Conservation (phyloP, 2,329 filamentous ascomycete genomes). For the Hymenoscyphus fructigenus region DNA sequence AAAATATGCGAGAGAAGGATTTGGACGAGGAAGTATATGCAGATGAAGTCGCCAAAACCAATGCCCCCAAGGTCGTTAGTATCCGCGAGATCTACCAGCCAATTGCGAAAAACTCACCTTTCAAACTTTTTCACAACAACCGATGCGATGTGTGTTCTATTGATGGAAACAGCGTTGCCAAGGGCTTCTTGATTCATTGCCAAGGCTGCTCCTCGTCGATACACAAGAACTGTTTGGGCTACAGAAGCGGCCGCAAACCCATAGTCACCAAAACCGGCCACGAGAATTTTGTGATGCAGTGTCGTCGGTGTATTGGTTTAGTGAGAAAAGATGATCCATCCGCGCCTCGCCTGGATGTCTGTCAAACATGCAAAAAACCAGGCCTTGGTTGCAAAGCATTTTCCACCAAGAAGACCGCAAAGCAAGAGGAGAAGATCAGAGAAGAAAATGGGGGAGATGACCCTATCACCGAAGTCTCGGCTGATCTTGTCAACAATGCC, state of each 20-base stretch:
- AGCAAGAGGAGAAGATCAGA: conserved; percentile 80
- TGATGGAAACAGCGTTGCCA: conserved; percentile 59
- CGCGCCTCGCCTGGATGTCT: conserved; percentile 70
- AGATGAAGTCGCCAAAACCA: conserved; percentile 46
- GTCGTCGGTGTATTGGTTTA: conserved; percentile 75
- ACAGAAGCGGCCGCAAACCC: conserved; percentile 74
- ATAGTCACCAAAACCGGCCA: conserved; percentile 80
- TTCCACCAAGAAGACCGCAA: conserved; percentile 66
- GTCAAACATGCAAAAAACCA: conserved; percentile 65
- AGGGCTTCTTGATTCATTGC: conserved; percentile 69
- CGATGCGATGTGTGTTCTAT: conserved; percentile 70
- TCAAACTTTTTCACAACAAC: conserved; percentile 67
- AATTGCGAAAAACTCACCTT: conserved; percentile 60
- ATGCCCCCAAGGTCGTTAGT: conserved; percentile 56
- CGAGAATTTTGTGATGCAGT: conserved; percentile 83
- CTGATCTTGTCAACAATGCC: conserved; percentile 68
- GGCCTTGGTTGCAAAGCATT: conserved; percentile 75
- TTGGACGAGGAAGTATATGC: conserved; percentile 53
- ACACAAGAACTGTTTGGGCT: conserved; percentile 80
- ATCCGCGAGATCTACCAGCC: conserved; percentile 73
- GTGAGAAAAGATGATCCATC: conserved; percentile 65
- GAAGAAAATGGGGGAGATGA: conserved; percentile 77
- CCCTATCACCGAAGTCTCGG: conserved; percentile 65
- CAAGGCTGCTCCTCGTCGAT: conserved; percentile 87
- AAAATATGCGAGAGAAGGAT: conserved; percentile 46